These are phyloP conservation scores for Aquilaria sinensis DNA, from an alignment of 345 rosid genomes.

Conservation along the genomic window DNA sequence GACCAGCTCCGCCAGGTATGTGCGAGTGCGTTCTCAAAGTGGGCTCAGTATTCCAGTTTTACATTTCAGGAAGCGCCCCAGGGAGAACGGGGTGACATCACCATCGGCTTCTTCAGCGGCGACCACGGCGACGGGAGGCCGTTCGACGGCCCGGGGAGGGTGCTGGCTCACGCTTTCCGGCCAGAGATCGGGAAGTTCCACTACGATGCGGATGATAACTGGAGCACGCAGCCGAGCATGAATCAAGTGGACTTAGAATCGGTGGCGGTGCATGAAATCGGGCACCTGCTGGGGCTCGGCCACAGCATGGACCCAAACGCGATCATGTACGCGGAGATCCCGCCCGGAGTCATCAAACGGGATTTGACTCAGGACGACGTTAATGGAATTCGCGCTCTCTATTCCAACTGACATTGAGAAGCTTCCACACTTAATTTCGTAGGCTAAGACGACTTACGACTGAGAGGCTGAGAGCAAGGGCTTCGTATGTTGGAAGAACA, in stretches of 20 bases:
- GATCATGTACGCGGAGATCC: neutral
- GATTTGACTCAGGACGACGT: conserved; percentile 6
- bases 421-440: no score
- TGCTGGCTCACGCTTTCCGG: neutral
- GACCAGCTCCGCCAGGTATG: neutral
- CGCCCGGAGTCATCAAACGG: neutral
- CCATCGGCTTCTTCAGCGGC: neutral
- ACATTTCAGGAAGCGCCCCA: neutral
- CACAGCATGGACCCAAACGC: neutral
- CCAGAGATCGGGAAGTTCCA: neutral
- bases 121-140: neutral
- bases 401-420: neutral
- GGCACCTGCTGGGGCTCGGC: neutral
- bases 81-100: conserved; percentile 2
- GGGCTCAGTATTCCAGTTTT: conserved; percentile 23
- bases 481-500: no score
- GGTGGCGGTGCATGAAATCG: conserved; percentile 13
- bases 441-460: no score
- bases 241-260: neutral
- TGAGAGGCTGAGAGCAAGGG: no score
- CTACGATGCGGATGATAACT: neutral
- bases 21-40: conserved; percentile 18
- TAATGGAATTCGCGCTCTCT: conserved; percentile 6
- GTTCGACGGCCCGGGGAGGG: conserved; percentile 4
- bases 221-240: neutral